These are phyloP conservation scores for Quercus wislizeni DNA, from an alignment of 306 rosid genomes.

Conservation along the genomic window DNA sequence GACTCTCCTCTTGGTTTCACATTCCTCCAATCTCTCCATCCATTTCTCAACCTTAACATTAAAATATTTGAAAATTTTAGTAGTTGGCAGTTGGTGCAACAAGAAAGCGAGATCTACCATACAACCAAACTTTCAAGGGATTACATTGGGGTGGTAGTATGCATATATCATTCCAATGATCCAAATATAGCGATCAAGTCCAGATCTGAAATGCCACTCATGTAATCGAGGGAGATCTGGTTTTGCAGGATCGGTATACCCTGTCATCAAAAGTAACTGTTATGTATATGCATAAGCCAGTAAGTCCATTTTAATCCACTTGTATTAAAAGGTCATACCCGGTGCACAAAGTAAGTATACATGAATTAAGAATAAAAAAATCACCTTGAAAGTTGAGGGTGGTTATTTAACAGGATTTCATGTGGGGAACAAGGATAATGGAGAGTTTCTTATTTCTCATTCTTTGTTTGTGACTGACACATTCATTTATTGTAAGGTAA, in stretches of 20 bases:
- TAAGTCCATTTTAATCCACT: not conserved
- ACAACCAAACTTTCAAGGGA: constrained; percentile 20
- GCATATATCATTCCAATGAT: constrained; percentile 98
- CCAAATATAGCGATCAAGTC: constrained; percentile 99
- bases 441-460: too few species aligned
- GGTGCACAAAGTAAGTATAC: not conserved
- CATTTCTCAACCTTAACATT: constrained; percentile 84
- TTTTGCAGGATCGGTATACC: constrained; percentile 97
- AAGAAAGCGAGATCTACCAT: constrained; percentile 22
- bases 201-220: constrained; percentile 99
- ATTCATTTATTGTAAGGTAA: too few species aligned
- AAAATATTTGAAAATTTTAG: constrained; percentile 22
- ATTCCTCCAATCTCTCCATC: constrained; percentile 97
- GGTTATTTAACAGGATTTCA: too few species aligned
- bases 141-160: constrained; percentile 92
- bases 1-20: constrained; percentile 75
- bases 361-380: constrained; percentile 11
- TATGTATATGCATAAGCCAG: constrained; percentile 18
- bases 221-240: constrained; percentile 82
- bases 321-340: not conserved
- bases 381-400: constrained; percentile 9
- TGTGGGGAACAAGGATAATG: too few species aligned
- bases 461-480: too few species aligned
- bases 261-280: constrained; percentile 37
- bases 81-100: constrained; percentile 7